Evolutionary conservation across 345 rosid species (phyloP).

Genomic region (Cardamine resedifolia): DNA sequence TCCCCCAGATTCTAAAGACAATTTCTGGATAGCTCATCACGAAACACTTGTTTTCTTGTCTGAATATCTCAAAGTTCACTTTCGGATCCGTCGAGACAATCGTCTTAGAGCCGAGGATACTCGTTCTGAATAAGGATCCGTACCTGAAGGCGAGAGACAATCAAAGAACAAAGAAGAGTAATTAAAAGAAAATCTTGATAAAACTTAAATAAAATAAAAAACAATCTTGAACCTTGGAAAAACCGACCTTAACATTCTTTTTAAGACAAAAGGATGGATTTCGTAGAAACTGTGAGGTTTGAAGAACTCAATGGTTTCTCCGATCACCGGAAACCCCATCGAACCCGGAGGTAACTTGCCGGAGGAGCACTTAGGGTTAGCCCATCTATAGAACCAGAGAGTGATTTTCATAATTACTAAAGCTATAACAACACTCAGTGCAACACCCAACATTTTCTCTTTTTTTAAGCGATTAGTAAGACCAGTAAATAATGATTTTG

Average conservation of each 20-base stretch:
- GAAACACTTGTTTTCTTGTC: background rate
- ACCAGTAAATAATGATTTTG: background rate
- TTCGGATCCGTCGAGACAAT: conserved; percentile 45
- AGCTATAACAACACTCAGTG: conserved; percentile 9
- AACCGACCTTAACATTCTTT: conserved; percentile 26
- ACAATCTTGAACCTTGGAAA: conserved; percentile 1
- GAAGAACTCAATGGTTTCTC: conserved; percentile 35
- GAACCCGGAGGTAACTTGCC: conserved; percentile 41
- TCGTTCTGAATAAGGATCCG: conserved; percentile 47
- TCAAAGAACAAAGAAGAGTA: background rate
- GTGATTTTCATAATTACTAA: conserved; percentile 8
- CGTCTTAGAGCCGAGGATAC: conserved; percentile 38
- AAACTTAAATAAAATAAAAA: too few species aligned
- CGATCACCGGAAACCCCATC: conserved; percentile 39
- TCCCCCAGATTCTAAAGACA: background rate
- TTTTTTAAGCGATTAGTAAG: background rate
- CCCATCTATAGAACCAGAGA: conserved; percentile 33
- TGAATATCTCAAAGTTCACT: conserved; percentile 35
- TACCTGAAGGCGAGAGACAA: conserved; percentile 31
- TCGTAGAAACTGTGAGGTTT: conserved; percentile 12
- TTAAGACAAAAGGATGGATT: conserved; percentile 36
- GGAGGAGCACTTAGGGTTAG: conserved; percentile 24
- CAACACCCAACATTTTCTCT: conserved; percentile 17
- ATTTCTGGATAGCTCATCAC: background rate
- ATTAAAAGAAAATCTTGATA: too few species aligned